Percentiles rank a stretch among this genome's conserved stretches.
phyloP scores from a whole-genome alignment of 441 rosid species.

The Erodium texanum region DNA sequence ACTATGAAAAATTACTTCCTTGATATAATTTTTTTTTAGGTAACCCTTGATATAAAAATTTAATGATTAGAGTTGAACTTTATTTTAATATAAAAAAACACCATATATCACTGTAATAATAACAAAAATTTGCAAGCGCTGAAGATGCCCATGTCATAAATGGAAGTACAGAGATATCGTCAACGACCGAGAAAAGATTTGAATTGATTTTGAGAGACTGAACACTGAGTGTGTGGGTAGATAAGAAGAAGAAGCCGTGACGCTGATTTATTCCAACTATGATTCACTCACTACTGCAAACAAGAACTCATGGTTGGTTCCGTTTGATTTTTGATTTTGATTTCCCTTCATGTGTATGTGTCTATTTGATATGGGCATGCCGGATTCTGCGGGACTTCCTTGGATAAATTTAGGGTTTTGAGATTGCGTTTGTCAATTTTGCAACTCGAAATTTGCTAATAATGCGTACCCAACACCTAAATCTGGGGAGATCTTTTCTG shows the following conservation, averaged over 20 bases:
- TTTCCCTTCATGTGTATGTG: background rate
- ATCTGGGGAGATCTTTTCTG: slow-evolving; percentile 5
- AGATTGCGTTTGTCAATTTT: no score
- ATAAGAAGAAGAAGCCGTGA: background rate
- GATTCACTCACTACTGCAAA: no score
- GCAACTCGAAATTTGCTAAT: background rate
- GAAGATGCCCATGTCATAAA: no score
- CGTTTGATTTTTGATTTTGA: background rate
- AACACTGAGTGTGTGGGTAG: background rate
- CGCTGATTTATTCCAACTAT: background rate
- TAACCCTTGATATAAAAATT: no score
- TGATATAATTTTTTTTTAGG: no score
- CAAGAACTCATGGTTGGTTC: background rate
- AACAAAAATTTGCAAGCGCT: no score
- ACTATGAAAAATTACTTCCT: no score
- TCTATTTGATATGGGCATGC: background rate
- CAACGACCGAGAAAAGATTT: background rate
- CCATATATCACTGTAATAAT: no score
- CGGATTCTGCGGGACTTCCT: background rate
- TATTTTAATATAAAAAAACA: no score
- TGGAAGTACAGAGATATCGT: background rate
- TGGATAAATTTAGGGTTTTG: background rate
- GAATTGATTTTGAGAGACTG: background rate
- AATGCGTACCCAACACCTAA: background rate
- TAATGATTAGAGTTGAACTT: no score